Evolutionary conservation across 1,139 yeast genomes (phyloP).

Genomic region (Blastobotrys niveus): DNA sequence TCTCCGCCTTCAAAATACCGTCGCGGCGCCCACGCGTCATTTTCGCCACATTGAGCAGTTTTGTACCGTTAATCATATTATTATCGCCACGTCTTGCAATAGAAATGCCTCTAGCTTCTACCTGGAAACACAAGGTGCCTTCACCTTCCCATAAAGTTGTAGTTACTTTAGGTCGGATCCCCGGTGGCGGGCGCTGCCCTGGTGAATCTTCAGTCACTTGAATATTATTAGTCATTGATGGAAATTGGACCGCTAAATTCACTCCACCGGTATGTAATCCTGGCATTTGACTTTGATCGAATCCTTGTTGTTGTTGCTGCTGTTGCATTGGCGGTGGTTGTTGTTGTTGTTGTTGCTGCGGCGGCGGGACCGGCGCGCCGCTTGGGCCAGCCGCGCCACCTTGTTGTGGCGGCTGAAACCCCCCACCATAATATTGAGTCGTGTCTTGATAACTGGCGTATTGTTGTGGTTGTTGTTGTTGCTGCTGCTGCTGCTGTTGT

Average conservation of each 20-base stretch:
- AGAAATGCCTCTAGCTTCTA: conserved; percentile 81
- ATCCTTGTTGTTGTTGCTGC: conserved; percentile 7
- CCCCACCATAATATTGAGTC: too few species aligned
- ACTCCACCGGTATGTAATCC: conserved; percentile 12
- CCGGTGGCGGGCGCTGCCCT: conserved; percentile 47
- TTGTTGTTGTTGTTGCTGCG: conserved; percentile 9
- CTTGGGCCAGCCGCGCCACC: not conserved
- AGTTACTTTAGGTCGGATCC: conserved; percentile 72
- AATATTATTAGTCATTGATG: conserved; percentile 30
- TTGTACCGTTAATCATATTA: conserved; percentile 89
- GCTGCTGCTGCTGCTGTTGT: conserved; percentile 11
- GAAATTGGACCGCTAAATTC: conserved; percentile 29
- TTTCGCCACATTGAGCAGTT: conserved; percentile 79
- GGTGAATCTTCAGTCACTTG: conserved; percentile 24
- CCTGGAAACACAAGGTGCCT: conserved; percentile 86
- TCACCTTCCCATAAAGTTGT: conserved; percentile 98
- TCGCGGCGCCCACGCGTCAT: conserved; percentile 93
- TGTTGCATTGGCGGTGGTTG: conserved; percentile 17
- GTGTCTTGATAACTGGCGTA: not conserved
- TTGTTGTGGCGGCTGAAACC: not conserved
- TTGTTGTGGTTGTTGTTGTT: conserved; percentile 10
- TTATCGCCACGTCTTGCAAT: conserved; percentile 91
- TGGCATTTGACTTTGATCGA: conserved; percentile 3
- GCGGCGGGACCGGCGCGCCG: conserved; percentile 1
- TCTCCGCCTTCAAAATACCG: conserved; percentile 82